Conservation (phyloP, 176 grass and related monocot species). For the Alloteropsis semialata region DNA sequence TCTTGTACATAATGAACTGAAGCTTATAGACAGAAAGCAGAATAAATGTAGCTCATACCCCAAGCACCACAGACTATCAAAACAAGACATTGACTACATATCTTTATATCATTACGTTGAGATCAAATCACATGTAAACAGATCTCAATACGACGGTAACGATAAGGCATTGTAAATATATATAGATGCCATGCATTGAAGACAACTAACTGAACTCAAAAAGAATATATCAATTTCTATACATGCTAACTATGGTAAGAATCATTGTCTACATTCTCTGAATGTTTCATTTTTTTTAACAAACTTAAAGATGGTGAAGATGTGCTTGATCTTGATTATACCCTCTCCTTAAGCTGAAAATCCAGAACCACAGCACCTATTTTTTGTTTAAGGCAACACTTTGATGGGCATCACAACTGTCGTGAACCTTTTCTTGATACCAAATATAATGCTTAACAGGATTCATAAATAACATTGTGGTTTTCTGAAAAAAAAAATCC, state of each 20-base stretch:
- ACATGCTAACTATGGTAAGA: background rate
- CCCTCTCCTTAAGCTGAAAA: background rate
- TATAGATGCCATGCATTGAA: background rate
- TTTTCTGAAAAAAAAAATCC: background rate
- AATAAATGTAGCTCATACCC: background rate
- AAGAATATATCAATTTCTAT: background rate
- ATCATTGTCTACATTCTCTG: background rate
- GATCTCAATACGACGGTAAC: background rate
- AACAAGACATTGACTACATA: background rate
- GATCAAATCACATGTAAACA: slow-evolving; percentile 3
- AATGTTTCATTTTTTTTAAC: background rate
- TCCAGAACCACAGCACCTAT: background rate
- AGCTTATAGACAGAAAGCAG: background rate
- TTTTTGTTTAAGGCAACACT: background rate
- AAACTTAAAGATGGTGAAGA: background rate
- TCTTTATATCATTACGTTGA: background rate
- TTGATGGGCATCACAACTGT: background rate
- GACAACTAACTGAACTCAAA: background rate
- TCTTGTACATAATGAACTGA: background rate
- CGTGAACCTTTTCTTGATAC: background rate
- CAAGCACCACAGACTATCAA: slow-evolving; percentile 4
- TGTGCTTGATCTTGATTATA: background rate
- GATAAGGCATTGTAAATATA: background rate
- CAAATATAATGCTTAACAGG: too few species aligned
- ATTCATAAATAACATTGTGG: background rate